A percentile compares a stretch with the other conserved stretches of the same genome.
Evolutionary conservation across 441 rosid species (phyloP).

Genomic region (Populus hybrid): DNA sequence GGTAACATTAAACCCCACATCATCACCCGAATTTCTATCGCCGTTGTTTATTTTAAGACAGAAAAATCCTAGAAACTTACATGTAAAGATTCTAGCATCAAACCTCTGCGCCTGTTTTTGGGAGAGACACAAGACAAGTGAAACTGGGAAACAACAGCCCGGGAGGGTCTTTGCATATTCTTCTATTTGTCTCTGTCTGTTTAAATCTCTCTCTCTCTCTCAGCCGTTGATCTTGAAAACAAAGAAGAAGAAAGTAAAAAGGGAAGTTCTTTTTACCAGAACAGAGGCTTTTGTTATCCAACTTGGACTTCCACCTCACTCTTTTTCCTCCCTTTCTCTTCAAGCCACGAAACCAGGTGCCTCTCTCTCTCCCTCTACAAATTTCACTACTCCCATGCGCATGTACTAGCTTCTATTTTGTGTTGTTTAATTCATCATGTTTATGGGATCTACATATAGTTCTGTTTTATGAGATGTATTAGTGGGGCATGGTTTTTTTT

Average conservation of each 20-base stretch:
- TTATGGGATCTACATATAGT: conserved; percentile 3
- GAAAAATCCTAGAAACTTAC: background rate
- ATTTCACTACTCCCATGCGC: background rate
- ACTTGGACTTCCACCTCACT: conserved; percentile 69
- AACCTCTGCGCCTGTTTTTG: background rate
- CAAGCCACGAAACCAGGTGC: conserved; percentile 47
- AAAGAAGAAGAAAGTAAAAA: conserved; percentile 7
- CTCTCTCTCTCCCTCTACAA: background rate
- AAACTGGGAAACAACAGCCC: background rate
- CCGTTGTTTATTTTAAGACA: background rate
- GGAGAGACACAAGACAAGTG: background rate
- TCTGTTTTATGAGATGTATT: background rate
- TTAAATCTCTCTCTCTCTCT: conserved; percentile 1
- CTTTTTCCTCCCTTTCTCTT: conserved; percentile 20
- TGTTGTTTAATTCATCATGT: conserved; percentile 7
- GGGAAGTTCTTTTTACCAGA: background rate
- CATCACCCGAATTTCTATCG: background rate
- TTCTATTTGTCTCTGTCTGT: background rate
- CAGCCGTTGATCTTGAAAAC: conserved; percentile 36
- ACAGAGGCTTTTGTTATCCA: conserved; percentile 26
- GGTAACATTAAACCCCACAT: background rate
- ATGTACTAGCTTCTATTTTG: background rate
- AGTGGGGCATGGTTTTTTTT: background rate
- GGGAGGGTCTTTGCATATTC: background rate
- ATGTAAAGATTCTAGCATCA: background rate